Base-by-base conservation (phyloP, 768 basidiomycete species). In the Paxillus rubicundulus region DNA sequence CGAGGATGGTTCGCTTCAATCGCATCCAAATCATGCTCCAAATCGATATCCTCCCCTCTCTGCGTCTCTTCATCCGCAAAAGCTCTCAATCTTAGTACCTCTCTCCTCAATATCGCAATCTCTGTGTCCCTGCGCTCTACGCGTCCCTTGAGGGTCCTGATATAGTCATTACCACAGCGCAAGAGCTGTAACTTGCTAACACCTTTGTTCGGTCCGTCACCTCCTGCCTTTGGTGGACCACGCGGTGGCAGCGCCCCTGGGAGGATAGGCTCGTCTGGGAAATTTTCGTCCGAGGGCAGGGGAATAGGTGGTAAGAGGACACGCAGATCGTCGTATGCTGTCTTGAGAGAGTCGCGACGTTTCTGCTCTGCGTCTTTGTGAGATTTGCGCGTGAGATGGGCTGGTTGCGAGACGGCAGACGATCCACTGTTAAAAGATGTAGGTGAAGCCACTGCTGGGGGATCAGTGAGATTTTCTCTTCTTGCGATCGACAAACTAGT, bases 361-460 rank as follows among this genome's bases (percentile, higher is more conserved):
- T 95, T 94, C 69, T 99, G 97, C 70, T 99, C 97, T 5, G 97
- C 97, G 12, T 86, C 90, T 71, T 98, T 98, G 72, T 99, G 91
- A 7, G 90, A 90, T 27, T 86, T 86, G 68, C 91, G 92, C 53
- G 83, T 80, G 43, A 79, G 69, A 33, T 77, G 77, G 27, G 70
- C 71, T 38, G 70, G 69, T 40, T 64, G 80, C 57, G 66, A 60
- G 38, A 66, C 18, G 8, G 62, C 38, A 3, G 63, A 60, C 18
- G 70, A 57, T 18, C 65, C 28, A 13, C 59, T 44, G 28, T 61
- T 67, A 18, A 68, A 53, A 33, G 67, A 51, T 20, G 64, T 39
- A 33, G 70, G 58, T 24, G 68, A 68, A 9, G 73, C 73, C 9
- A 74, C 74, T 74, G 54, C 20, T 45, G 16, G n/a, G 48, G 20